A percentile compares a stretch with the other conserved stretches of the same genome.
These are phyloP conservation scores for Leccinum disarticulatum DNA, from an alignment of 768 basidiomycete genomes.

Conservation along the genomic window DNA sequence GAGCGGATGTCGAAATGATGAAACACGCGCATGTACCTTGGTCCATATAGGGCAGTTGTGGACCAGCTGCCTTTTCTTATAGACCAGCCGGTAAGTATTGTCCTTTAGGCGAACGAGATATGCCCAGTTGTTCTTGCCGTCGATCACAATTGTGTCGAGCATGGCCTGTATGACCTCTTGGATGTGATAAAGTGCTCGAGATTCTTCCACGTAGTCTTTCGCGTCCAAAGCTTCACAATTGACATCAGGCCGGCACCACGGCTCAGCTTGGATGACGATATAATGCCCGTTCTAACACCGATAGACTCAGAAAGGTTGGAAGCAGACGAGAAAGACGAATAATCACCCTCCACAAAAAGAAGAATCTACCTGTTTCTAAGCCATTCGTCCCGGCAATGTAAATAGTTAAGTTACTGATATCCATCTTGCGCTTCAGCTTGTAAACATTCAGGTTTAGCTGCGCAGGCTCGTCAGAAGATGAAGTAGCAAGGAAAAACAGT, in stretches of 20 bases:
- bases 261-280: conserved; percentile 32
- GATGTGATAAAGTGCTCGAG: conserved; percentile 22
- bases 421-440: conserved; percentile 25
- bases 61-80: conserved; percentile 24
- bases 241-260: conserved; percentile 24
- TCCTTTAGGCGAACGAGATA: conserved; percentile 33
- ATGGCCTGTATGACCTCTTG: conserved; percentile 35
- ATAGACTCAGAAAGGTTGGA: conserved; percentile 7
- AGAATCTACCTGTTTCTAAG: conserved; percentile 20
- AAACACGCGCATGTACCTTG: conserved; percentile 16
- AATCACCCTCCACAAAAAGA: conserved; percentile 28
- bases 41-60: conserved; percentile 30
- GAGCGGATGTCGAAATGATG: neutral
- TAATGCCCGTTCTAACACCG: conserved; percentile 27
- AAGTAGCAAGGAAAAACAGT: neutral
- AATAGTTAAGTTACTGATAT: conserved; percentile 27
- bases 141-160: conserved; percentile 31
- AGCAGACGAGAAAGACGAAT: neutral
- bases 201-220: conserved; percentile 15
- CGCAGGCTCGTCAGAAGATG: conserved; percentile 1
- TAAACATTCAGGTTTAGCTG: conserved; percentile 22
- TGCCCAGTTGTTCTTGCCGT: conserved; percentile 35
- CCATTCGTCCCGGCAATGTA: conserved; percentile 9
- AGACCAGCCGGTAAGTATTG: conserved; percentile 26
- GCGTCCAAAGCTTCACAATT: neutral